Percentiles rank a stretch among this genome's conserved stretches.
phyloP scores from a whole-genome alignment of 768 basidiomycete species.

The Clavaria fumosa region DNA sequence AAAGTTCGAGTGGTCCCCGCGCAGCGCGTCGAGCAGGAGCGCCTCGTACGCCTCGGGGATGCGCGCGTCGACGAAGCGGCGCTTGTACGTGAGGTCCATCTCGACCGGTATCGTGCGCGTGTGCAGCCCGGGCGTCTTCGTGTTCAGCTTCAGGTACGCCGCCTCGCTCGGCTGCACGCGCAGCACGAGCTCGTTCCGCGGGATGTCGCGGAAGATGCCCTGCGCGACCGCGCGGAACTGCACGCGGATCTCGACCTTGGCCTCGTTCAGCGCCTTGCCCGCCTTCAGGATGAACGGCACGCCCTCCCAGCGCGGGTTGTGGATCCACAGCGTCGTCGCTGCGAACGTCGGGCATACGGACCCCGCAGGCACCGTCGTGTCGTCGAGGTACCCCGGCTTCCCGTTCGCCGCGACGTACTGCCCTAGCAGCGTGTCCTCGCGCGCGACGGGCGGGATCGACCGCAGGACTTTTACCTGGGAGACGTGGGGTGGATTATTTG shows the following conservation, averaged over 20 bases:
- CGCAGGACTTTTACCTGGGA: slow-evolving; percentile 89
- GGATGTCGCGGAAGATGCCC: slow-evolving; percentile 93
- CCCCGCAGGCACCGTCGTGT: slow-evolving; percentile 83
- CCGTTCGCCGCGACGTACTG: slow-evolving; percentile 83
- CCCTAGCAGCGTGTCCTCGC: slow-evolving; percentile 73
- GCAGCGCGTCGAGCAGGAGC: slow-evolving; percentile 88
- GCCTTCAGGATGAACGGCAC: slow-evolving; percentile 98
- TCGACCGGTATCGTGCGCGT: slow-evolving; percentile 89
- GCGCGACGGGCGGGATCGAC: slow-evolving; percentile 68
- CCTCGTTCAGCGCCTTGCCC: slow-evolving; percentile 96
- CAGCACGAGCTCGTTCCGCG: slow-evolving; percentile 93
- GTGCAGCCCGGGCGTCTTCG: slow-evolving; percentile 82
- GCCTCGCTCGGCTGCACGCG: slow-evolving; percentile 95
- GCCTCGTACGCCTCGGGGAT: slow-evolving; percentile 97
- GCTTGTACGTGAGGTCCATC: slow-evolving; percentile 98
- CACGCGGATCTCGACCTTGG: slow-evolving; percentile 95
- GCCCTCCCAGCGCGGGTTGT: slow-evolving; percentile 96
- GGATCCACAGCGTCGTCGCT: slow-evolving; percentile 76
- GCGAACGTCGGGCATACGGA: slow-evolving; percentile 94
- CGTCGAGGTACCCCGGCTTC: slow-evolving; percentile 99
- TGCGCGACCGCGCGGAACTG: slow-evolving; percentile 97
- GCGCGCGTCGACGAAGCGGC: slow-evolving; percentile 75
- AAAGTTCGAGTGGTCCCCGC: slow-evolving; percentile 99
- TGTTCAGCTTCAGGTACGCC: slow-evolving; percentile 92
- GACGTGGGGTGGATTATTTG: slow-evolving; percentile 1